Base-by-base conservation (phyloP, 1,139 yeast species). In the Candida anutae region DNA sequence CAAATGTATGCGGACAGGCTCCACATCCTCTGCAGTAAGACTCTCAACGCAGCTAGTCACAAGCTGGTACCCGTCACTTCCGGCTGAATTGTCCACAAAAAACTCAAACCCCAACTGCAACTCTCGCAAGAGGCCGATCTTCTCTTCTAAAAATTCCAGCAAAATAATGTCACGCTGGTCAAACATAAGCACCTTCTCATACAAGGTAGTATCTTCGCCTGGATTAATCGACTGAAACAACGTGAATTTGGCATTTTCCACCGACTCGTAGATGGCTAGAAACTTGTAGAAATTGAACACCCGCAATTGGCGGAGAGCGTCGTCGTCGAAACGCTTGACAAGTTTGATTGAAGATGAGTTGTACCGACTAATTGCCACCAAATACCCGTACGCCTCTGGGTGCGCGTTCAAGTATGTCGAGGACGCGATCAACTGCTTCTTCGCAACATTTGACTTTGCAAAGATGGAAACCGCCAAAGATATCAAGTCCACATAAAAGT, bases 341-440 rank as follows among this genome's bases (percentile, higher is more conserved):
- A 63, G 42, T 38, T 61, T 61, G 18, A 61, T 54, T n/a, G 67
- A 53, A 2, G 61, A 50, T 3, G 60, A 38, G 23, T 61, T 55
- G 39, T 62, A 63, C 39, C 59, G 61, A 21, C 69, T 62, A n/a
- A 64, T 63, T 18, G 70, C 70, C 30, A 62, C 43, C 24, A 64
- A 40, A 38, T 64, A 64, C 38, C 64, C 71, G 36, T 55, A 64
- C 4, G 45, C 38, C 25, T 48, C 45, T 3, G 65, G 62, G 32
- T 60, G 42, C 4, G 36, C 37, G 27, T 44, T 48, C 39, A 64
- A 61, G 28, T 45, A 44, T 5, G 39, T 32, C 14, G 58, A 58
- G 22, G 36, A 37, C 17, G 59, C 45, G 12, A 64, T 59, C 26
- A 64, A 50, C 39, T 40, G 62, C 28, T 63, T 62, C 41, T 64